A percentile compares a stretch with the other conserved stretches of the same genome.
Conservation (phyloP, 345 rosid genomes). For the Lumnitzera littorea region DNA sequence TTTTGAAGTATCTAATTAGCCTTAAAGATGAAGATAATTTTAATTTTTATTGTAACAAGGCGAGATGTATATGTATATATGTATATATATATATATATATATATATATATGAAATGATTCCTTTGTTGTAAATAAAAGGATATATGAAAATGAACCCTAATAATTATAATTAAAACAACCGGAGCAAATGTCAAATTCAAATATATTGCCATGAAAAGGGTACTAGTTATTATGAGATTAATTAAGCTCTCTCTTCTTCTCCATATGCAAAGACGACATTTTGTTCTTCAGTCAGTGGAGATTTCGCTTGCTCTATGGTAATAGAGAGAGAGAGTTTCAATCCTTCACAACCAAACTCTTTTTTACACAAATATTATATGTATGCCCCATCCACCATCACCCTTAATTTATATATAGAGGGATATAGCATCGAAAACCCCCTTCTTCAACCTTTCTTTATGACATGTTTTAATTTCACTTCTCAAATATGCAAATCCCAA, state of each 20-base stretch:
- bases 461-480: slow-evolving; percentile 12
- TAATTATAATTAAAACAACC: too few relatives aligned
- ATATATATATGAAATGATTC: too few relatives aligned
- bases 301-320: background rate
- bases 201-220: too few relatives aligned
- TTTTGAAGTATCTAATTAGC: too few relatives aligned
- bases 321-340: slow-evolving; percentile 14
- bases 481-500: slow-evolving; percentile 55
- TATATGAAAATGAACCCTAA: too few relatives aligned
- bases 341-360: slow-evolving; percentile 13
- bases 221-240: background rate
- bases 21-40: too few relatives aligned
- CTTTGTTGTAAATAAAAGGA: too few relatives aligned
- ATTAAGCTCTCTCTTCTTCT: background rate
- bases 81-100: too few relatives aligned
- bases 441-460: background rate
- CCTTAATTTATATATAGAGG: background rate
- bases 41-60: too few relatives aligned
- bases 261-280: background rate
- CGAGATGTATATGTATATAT: too few relatives aligned
- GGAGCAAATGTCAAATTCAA: too few relatives aligned
- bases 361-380: slow-evolving; percentile 19
- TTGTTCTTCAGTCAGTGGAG: too few relatives aligned
- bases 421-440: background rate
- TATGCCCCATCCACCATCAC: slow-evolving; percentile 13